A percentile compares a stretch with the other conserved stretches of the same genome.
phyloP scores from a whole-genome alignment of 2,329 filamentous ascomycete species.

The Alternaria postmessia region DNA sequence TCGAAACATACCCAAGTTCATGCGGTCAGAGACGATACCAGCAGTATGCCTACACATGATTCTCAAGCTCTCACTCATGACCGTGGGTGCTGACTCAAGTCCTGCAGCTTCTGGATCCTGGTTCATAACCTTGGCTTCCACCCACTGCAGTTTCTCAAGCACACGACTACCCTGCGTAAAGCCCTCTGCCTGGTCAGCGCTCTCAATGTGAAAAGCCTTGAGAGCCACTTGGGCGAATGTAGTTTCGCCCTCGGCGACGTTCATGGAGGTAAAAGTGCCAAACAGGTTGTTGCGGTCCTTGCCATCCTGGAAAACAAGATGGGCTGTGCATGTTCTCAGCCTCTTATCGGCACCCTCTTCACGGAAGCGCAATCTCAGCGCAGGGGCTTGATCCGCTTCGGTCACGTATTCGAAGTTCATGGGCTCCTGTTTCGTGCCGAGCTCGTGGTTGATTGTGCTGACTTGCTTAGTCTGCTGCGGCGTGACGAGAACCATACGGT shows the following conservation, averaged over 20 bases:
- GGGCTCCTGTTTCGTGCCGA: slow-evolving; percentile 68
- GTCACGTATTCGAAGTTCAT: slow-evolving; percentile 75
- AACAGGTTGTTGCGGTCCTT: slow-evolving; percentile 76
- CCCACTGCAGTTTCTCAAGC: slow-evolving; percentile 65
- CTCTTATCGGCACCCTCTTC: slow-evolving; percentile 61
- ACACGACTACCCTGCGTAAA: slow-evolving; percentile 52
- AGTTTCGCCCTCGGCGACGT: slow-evolving; percentile 71
- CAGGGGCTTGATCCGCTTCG: slow-evolving; percentile 70
- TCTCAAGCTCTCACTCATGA: slow-evolving; percentile 78
- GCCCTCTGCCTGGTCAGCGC: slow-evolving; percentile 59
- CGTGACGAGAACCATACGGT: slow-evolving; percentile 79
- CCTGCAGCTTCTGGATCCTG: slow-evolving; percentile 65
- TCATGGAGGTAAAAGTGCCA: slow-evolving; percentile 75
- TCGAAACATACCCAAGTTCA: slow-evolving; percentile 70
- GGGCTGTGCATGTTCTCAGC: slow-evolving; percentile 66
- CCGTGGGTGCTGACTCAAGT: slow-evolving; percentile 68
- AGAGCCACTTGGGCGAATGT: slow-evolving; percentile 75
- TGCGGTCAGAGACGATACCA: slow-evolving; percentile 80
- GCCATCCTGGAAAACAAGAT: slow-evolving; percentile 79
- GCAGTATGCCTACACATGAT: slow-evolving; percentile 78
- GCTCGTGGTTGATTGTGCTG: slow-evolving; percentile 76
- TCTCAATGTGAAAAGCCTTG: slow-evolving; percentile 70
- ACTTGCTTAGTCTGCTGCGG: slow-evolving; percentile 79
- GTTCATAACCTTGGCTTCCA: slow-evolving; percentile 75
- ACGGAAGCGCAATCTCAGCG: slow-evolving; percentile 74